Evolutionary conservation across 257 asterid genomes (phyloP).

Genomic region (Oldenlandia corymbosa): DNA sequence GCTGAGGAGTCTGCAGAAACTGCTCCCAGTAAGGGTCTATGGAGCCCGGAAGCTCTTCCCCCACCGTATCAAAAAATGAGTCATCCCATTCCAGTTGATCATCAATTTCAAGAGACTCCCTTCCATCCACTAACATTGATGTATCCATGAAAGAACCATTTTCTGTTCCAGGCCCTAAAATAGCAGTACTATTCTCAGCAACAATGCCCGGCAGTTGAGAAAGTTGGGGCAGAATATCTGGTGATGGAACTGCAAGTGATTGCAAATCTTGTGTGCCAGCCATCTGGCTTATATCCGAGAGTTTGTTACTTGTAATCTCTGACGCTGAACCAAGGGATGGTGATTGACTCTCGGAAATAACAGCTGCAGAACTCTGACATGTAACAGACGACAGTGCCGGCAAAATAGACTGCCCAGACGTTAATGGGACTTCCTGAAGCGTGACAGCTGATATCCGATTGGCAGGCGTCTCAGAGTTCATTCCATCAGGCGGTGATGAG

Average conservation of each 20-base stretch:
- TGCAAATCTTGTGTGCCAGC: slow-evolving; percentile 34
- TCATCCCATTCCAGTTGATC: slow-evolving; percentile 58
- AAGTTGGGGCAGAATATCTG: slow-evolving; percentile 47
- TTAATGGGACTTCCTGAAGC: slow-evolving; percentile 64
- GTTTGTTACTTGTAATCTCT: slow-evolving; percentile 23
- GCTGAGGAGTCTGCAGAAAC: slow-evolving; percentile 56
- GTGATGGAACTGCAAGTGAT: slow-evolving; percentile 28
- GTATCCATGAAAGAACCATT: slow-evolving; percentile 36
- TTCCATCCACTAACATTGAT: slow-evolving; percentile 27
- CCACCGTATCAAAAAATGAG: slow-evolving; percentile 47
- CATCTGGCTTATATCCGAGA: slow-evolving; percentile 22
- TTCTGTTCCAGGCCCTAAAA: slow-evolving; percentile 32
- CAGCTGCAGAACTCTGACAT: slow-evolving; percentile 23
- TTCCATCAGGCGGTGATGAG: slow-evolving; percentile 28
- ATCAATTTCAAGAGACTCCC: slow-evolving; percentile 40
- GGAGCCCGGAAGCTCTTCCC: slow-evolving; percentile 65
- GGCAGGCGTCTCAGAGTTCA: slow-evolving; percentile 33
- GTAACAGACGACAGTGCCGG: slow-evolving; percentile 25
- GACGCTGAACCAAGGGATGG: slow-evolving; percentile 27
- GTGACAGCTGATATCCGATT: slow-evolving; percentile 49
- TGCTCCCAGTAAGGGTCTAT: slow-evolving; percentile 87
- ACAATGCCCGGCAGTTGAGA: slow-evolving; percentile 41
- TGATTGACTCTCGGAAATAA: slow-evolving; percentile 37
- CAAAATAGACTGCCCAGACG: slow-evolving; percentile 33
- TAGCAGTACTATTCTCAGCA: slow-evolving; percentile 34